Evolutionary conservation across 139 green algal genomes (phyloP), one percentile per base, ranked within the genome.

Genomic region (Chlamydomonas schloesseri): DNA sequence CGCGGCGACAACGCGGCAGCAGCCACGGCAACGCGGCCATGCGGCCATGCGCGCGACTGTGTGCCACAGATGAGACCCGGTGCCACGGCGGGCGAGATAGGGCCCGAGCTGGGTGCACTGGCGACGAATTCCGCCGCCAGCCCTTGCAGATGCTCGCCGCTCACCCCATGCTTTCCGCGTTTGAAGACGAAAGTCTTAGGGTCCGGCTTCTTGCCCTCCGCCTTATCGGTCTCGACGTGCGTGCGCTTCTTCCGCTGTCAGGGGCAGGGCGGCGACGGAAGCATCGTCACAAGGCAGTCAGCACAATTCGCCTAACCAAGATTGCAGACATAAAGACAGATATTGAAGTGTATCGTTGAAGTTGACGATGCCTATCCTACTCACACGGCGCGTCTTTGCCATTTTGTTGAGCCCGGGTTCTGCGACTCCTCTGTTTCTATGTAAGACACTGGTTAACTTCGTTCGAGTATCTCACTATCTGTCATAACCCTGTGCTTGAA

Each of bases 211-310:
- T 96, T 97, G 34, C 60, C 71, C 0, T 93, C 89, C 68, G 93
- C 90, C 5, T 84, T 80, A 3, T 75, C 82, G 58, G 95, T 89
- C 21, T 68, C 81, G 17, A 94, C 69, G 78, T 98, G 96, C 62
- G 96, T 98, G 2, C 95, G 87, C 84, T 96, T 97, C 92, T 99
- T 99, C 47, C 91, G 94, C 95, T 98, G 83, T 78, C 55, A 23
- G 64, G 4, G 9, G 46, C 29, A 5, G 8, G 42, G 42, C 47
- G n/a, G 60, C 42, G 36, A 57, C 11, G 21, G 68, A 77, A 60
- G 42, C 9, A 62, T 60, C 36, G 42, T 60, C 15, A 75, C 3
- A 15, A 73, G 14, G n/a, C 36, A 2, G 64, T 26, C 31, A 33
- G 42, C 67, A 31, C n/a, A 47, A 50, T 47, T 21, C 67, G 42